A percentile compares a stretch with the other conserved stretches of the same genome.
Evolutionary conservation across 2,329 filamentous ascomycete genomes (phyloP).

Genomic region (Venturia pyrina): DNA sequence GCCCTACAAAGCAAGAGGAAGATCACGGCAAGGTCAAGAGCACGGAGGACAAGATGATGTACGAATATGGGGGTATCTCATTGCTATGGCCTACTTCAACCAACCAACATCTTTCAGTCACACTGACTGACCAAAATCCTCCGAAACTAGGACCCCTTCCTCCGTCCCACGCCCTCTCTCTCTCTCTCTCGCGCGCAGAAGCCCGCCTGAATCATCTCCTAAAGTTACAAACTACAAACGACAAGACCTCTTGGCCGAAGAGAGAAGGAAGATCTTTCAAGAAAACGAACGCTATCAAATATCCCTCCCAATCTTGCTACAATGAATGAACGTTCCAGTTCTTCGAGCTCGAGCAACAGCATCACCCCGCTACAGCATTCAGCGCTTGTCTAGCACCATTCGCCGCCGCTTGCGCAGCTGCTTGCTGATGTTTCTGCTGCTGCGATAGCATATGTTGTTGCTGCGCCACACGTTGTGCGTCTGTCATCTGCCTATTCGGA

Average conservation of each 20-base stretch:
- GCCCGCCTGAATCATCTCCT: background rate
- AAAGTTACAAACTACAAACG: background rate
- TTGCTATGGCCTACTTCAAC: background rate
- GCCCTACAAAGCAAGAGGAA: background rate
- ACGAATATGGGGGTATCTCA: constrained; percentile 2
- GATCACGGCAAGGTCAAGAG: background rate
- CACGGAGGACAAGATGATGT: background rate
- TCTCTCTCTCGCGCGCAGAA: background rate
- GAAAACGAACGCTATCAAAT: constrained; percentile 7
- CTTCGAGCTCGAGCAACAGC: background rate
- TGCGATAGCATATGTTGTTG: constrained; percentile 3
- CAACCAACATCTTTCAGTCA: background rate
- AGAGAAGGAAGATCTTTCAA: background rate
- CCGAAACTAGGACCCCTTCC: background rate
- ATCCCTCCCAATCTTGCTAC: background rate
- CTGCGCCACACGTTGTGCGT: background rate
- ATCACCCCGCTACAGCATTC: background rate
- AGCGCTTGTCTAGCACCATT: constrained; percentile 4
- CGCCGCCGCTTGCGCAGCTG: background rate
- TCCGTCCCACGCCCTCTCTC: background rate
- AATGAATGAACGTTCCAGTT: background rate
- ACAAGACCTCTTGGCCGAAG: background rate
- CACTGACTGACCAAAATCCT: background rate
- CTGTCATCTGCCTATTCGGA: background rate
- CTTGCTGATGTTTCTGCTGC: constrained; percentile 6